A percentile compares a stretch with the other conserved stretches of the same genome.
phyloP scores from a whole-genome alignment of 257 asterid species.

The Agastache rugosa region DNA sequence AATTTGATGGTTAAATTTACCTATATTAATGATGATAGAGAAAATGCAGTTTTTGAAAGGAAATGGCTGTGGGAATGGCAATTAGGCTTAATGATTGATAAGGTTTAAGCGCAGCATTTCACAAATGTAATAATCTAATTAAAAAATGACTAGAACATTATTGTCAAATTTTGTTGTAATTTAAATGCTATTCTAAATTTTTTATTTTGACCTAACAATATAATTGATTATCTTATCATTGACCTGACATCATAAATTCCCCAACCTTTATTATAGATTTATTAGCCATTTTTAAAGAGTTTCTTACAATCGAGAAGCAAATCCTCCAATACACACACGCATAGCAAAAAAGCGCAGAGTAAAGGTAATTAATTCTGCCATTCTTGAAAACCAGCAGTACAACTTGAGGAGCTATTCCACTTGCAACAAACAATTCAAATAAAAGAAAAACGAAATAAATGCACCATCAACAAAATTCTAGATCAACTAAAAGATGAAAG shows the following conservation, averaged over 20 bases:
- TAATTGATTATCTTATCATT: no score
- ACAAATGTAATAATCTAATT: no score
- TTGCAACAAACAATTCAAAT: neutral
- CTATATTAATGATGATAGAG: neutral
- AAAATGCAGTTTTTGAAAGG: neutral
- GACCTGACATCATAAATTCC: no score
- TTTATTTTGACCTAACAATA: no score
- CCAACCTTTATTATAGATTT: no score
- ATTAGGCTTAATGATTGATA: neutral
- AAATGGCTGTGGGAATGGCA: neutral
- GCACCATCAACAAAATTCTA: neutral
- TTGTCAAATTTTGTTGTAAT: no score
- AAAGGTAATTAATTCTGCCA: neutral
- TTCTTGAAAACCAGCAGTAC: neutral
- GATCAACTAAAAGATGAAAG: neutral
- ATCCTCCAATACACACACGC: no score
- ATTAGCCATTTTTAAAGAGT: no score
- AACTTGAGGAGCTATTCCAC: neutral
- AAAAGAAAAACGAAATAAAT: neutral
- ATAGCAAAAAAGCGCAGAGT: neutral
- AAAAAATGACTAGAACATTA: no score
- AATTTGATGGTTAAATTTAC: neutral
- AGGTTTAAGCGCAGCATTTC: no score
- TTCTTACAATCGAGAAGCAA: no score
- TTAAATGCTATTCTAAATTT: no score